Evolutionary conservation across 2,329 filamentous ascomycete genomes (phyloP).

Genomic region (Emergomyces pasteurianus): DNA sequence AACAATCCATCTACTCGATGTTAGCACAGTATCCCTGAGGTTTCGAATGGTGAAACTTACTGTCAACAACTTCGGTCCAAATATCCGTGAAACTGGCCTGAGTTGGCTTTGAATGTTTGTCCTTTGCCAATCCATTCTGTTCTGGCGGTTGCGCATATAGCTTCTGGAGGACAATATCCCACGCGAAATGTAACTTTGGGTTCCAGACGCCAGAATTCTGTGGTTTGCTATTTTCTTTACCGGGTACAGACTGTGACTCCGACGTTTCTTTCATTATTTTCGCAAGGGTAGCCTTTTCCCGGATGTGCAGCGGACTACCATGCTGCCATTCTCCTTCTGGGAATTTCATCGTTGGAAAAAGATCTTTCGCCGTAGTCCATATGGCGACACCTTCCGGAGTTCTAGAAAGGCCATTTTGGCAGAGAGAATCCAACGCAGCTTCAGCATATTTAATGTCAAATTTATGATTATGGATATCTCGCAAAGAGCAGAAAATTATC

Average conservation of each 20-base stretch:
- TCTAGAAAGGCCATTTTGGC: slow-evolving; percentile 55
- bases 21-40: slow-evolving; percentile 11
- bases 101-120: slow-evolving; percentile 26
- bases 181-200: slow-evolving; percentile 73
- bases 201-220: slow-evolving; percentile 58
- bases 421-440: slow-evolving; percentile 50
- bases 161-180: slow-evolving; percentile 60
- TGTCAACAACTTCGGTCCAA: slow-evolving; percentile 78
- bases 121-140: slow-evolving; percentile 19
- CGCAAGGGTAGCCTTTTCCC: slow-evolving; percentile 56
- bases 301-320: slow-evolving; percentile 58
- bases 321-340: slow-evolving; percentile 61
- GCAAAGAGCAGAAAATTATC: slow-evolving; percentile 62
- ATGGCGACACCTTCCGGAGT: slow-evolving; percentile 83
- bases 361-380: slow-evolving; percentile 60
- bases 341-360: slow-evolving; percentile 52
- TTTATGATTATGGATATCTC: slow-evolving; percentile 36
- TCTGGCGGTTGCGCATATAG: slow-evolving; percentile 20
- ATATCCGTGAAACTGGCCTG: slow-evolving; percentile 54
- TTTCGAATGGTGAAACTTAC: slow-evolving; percentile 41
- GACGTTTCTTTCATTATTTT: slow-evolving; percentile 63
- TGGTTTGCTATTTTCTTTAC: slow-evolving; percentile 17
- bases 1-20: slow-evolving; percentile 60
- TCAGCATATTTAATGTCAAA: slow-evolving; percentile 41
- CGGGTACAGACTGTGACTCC: slow-evolving; percentile 17